Evolutionary conservation across 352 stramenopile genomes (phyloP).

Genomic region (Globisporangium cylindrosporum): DNA sequence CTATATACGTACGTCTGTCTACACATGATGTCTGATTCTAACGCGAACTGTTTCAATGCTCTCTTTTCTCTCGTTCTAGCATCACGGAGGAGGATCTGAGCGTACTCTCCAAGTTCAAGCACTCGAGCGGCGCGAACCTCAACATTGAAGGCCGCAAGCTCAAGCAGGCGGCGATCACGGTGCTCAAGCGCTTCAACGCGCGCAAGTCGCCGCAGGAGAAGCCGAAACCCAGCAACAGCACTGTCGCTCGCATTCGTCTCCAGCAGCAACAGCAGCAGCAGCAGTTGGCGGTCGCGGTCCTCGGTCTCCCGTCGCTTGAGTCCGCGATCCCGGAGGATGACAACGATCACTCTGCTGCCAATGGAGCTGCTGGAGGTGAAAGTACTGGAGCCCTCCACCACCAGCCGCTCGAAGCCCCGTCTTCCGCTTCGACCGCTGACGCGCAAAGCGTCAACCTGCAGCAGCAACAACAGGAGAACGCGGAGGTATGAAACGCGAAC

Average conservation of each 20-base stretch:
- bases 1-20: background rate
- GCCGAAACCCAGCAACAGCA: background rate
- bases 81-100: conserved; percentile 41
- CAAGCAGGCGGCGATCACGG: conserved; percentile 53
- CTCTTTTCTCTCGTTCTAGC: conserved; percentile 1
- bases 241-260: background rate
- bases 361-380: background rate
- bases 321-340: conserved; percentile 9
- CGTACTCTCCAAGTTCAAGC: conserved; percentile 59
- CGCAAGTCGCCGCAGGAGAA: conserved; percentile 15
- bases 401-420: background rate
- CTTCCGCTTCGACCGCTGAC: background rate
- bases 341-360: background rate
- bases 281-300: background rate
- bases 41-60: background rate
- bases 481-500: conserved; percentile 18
- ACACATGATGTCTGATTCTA: background rate
- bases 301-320: conserved; percentile 15
- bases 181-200: conserved; percentile 32
- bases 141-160: conserved; percentile 58
- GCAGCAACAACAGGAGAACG: conserved; percentile 15
- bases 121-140: conserved; percentile 52
- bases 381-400: background rate
- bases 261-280: conserved; percentile 4
- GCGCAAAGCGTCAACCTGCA: background rate